phyloP scores from a whole-genome alignment of 2,329 filamentous ascomycete genomes.

The Colletotrichum tropicicola region DNA sequence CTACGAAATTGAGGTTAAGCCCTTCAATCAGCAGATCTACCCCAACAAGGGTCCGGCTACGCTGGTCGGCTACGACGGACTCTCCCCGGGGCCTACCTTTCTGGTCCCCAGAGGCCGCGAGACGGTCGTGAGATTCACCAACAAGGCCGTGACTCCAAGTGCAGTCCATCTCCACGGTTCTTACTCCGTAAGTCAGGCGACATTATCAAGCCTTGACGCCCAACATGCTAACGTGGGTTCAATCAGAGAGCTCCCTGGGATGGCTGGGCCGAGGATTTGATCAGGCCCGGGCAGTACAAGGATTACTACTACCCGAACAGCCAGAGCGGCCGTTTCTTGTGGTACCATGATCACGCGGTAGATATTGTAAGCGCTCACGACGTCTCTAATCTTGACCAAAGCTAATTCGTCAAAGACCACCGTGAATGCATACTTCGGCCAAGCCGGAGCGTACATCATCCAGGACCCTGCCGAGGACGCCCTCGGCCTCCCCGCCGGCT shows the following conservation, averaged over 20 bases:
- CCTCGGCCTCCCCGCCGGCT: conserved; percentile 56
- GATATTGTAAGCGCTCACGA: conserved; percentile 36
- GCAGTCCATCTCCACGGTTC: conserved; percentile 66
- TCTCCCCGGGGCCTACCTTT: conserved; percentile 63
- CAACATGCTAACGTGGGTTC: conserved; percentile 5
- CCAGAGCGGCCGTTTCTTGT: conserved; percentile 61
- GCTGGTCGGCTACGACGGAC: conserved; percentile 62
- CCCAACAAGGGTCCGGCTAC: conserved; percentile 41
- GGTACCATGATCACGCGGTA: conserved; percentile 63
- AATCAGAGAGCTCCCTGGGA: conserved; percentile 37
- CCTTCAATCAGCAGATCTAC: conserved; percentile 42
- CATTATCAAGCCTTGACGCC: conserved; percentile 40
- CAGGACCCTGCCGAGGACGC: conserved; percentile 57
- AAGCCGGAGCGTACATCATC: conserved; percentile 65
- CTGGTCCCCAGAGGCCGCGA: conserved; percentile 58
- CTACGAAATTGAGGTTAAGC: conserved; percentile 36
- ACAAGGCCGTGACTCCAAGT: conserved; percentile 52
- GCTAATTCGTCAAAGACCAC: conserved; percentile 47
- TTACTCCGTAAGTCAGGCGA: conserved; percentile 43
- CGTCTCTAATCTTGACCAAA: not conserved
- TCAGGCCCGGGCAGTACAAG: conserved; percentile 61
- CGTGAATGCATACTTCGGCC: conserved; percentile 64
- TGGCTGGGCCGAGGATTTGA: conserved; percentile 64
- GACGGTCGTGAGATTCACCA: conserved; percentile 62
- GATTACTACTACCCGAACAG: conserved; percentile 71